Evolutionary conservation across 108 stramenopile genomes (phyloP), one percentile per base, ranked within the genome.

Genomic region (Asterionellopsis glacialis): DNA sequence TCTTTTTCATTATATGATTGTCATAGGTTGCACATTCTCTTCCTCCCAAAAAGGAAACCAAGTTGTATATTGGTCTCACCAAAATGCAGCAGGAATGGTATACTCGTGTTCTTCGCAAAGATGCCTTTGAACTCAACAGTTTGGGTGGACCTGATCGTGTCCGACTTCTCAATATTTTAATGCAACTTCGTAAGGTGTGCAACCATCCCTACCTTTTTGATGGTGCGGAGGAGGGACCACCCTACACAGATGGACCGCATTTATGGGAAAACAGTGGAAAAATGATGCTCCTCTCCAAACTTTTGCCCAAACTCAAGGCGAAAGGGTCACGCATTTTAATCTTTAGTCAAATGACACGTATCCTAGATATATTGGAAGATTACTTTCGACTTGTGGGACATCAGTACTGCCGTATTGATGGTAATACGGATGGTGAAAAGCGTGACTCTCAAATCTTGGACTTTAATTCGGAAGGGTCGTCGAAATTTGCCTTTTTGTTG

Each of bases 141-240:
- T 57, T 95, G 42, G 91, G 94, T 25, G 98, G 98, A 16, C 95
- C 96, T n/a, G 90, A 91, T 63, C 75, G 86, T 27, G 81, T 83
- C 13, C 84, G 95, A 23, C 79, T 99, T 53, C 77, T 95, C 67
- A 99, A 99, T 68, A 79, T 97, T 41, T 82, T 99, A 66, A 99
- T 99, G 98, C 93, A 94, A 60, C 90, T 99, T 25, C 78, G 97
- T 12, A 99, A 99, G 80, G 95, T 96, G 9, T 99, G 98, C 78
- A 99, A 99, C 71, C 98, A 99, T 83, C 98, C 98, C 0, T 99
- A 99, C 76, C 85, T 99, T 9, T 99, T 99, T 76, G 91, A 96
- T 67, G 96, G 97, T 0, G 97, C 97, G 16, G 96, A 99, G 81
- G 72, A 65, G 45, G 98, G 98, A 0, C 98, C 98, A 45, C 98